Evolutionary conservation across 1,284 basidiomycete genomes (phyloP).

Genomic region (Boletellus deceptivus): DNA sequence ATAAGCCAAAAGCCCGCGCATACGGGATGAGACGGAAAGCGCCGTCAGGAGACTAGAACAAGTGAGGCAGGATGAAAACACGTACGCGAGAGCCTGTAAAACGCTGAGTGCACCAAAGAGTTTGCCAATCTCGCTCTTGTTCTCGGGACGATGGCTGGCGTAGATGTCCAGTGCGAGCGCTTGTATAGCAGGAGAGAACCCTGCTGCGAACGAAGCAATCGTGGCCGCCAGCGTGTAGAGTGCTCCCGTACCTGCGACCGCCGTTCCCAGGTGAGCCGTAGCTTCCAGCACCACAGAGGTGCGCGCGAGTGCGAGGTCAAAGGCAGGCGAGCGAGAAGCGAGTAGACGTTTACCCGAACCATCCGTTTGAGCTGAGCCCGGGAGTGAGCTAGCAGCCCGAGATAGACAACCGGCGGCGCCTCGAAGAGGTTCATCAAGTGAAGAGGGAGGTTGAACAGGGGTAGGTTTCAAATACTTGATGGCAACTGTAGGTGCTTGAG

Average conservation of each 20-base stretch:
- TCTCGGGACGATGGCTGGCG: constrained; percentile 41
- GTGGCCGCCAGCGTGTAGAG: constrained; percentile 50
- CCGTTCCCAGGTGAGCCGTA: constrained; percentile 51
- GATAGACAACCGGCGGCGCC: constrained; percentile 5
- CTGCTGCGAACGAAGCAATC: constrained; percentile 51
- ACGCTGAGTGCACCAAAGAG: constrained; percentile 75
- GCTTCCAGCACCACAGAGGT: constrained; percentile 59
- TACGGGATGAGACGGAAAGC: neutral
- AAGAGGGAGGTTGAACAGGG: constrained; percentile 35
- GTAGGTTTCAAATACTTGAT: constrained; percentile 53
- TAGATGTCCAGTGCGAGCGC: constrained; percentile 67
- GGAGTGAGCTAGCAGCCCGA: constrained; percentile 8
- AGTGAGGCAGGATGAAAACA: neutral
- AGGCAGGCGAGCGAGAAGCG: constrained; percentile 42
- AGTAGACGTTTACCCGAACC: constrained; percentile 1
- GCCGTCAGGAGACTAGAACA: neutral
- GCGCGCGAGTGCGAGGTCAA: constrained; percentile 65
- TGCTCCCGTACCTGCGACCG: constrained; percentile 39
- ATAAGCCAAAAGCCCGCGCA: neutral
- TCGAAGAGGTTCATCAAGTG: constrained; percentile 36
- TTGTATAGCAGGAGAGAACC: constrained; percentile 63
- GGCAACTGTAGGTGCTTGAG: constrained; percentile 39
- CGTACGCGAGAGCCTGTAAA: constrained; percentile 62
- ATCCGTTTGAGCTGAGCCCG: constrained; percentile 15
- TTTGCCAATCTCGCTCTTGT: constrained; percentile 48